These are phyloP conservation scores for Rhynchosporium agropyri DNA, from an alignment of 2,329 filamentous ascomycete species.

Conservation along the genomic window DNA sequence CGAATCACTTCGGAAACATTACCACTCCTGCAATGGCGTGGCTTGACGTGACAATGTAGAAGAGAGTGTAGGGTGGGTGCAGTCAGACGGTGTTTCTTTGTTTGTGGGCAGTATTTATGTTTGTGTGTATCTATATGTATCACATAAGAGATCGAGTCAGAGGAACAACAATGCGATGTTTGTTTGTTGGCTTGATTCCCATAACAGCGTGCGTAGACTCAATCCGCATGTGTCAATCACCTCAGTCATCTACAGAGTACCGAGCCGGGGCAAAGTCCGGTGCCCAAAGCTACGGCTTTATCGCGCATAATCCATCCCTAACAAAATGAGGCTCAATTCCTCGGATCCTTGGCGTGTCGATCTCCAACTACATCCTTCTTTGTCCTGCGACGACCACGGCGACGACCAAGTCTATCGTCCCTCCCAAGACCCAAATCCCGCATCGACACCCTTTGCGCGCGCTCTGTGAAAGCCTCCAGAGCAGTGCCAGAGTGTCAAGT, in stretches of 20 bases:
- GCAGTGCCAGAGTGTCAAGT: slow-evolving; percentile 40
- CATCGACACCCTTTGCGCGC: slow-evolving; percentile 41
- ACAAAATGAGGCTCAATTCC: slow-evolving; percentile 5
- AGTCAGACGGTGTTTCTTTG: neutral
- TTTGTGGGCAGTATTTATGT: neutral
- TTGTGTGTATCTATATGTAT: too few relatives aligned
- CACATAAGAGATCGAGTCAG: too few relatives aligned
- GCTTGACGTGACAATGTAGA: neutral
- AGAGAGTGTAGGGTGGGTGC: neutral
- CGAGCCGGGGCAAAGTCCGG: neutral
- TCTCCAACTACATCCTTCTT: slow-evolving; percentile 6
- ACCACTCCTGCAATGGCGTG: slow-evolving; percentile 8
- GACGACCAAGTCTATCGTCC: slow-evolving; percentile 28
- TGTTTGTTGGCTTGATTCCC: slow-evolving; percentile 3
- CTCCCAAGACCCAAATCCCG: slow-evolving; percentile 26
- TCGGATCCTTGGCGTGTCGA: slow-evolving; percentile 10
- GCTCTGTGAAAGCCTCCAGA: slow-evolving; percentile 40
- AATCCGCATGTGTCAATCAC: slow-evolving; percentile 4
- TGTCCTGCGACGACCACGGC: slow-evolving; percentile 19
- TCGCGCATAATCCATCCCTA: slow-evolving; percentile 26
- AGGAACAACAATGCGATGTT: neutral
- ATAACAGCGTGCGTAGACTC: neutral
- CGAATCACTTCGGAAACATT: slow-evolving; percentile 29
- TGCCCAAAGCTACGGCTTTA: neutral
- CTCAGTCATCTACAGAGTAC: neutral